Percentiles rank a stretch among this genome's conserved stretches.
phyloP scores from a whole-genome alignment of 257 asterid genomes.

The Petunia secreta region DNA sequence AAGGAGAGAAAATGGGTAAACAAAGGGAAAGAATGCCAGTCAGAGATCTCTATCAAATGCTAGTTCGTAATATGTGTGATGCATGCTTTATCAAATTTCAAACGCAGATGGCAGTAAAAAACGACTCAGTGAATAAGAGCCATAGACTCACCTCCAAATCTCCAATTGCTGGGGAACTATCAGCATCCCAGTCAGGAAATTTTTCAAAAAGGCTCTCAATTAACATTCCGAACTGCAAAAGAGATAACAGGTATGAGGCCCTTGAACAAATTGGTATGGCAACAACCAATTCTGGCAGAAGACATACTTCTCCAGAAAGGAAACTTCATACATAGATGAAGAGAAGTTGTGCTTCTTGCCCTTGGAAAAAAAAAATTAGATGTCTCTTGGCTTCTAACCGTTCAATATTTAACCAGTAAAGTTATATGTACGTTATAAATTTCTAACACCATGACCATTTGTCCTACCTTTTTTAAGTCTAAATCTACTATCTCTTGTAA shows the following conservation, averaged over 20 bases:
- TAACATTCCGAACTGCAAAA: slow-evolving; percentile 89
- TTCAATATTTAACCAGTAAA: not conserved
- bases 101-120: not conserved
- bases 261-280: not conserved
- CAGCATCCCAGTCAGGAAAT: slow-evolving; percentile 65
- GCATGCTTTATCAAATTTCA: not conserved
- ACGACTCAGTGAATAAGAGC: slow-evolving; percentile 21
- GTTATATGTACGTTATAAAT: not conserved
- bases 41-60: not conserved
- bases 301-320: not conserved
- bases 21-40: slow-evolving; percentile 15
- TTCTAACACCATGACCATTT: not conserved
- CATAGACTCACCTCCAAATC: slow-evolving; percentile 75
- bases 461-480: not conserved
- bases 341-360: not conserved
- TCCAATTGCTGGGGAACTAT: slow-evolving; percentile 76
- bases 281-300: not conserved
- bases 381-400: not conserved
- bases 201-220: slow-evolving; percentile 79
- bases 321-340: not conserved
- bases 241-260: slow-evolving; percentile 15
- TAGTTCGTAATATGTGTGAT: not conserved
- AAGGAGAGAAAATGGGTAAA: slow-evolving; percentile 17
- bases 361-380: not conserved
- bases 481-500: not conserved